Evolutionary conservation across 1,284 basidiomycete genomes (phyloP).

Genomic region (Puccinia sorghi): DNA sequence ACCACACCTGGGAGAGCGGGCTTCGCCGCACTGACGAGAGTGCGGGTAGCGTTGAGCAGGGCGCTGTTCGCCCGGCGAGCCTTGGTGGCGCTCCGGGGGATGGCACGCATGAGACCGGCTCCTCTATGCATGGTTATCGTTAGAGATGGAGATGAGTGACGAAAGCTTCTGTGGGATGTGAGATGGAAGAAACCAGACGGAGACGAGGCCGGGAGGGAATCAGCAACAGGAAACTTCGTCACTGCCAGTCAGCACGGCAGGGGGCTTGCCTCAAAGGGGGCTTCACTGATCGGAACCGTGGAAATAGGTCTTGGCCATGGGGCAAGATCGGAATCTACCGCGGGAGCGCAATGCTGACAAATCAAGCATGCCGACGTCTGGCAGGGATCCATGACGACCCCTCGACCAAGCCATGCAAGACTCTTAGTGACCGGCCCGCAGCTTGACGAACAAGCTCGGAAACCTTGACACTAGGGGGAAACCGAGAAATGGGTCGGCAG

Average conservation of each 20-base stretch:
- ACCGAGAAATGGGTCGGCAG: too few relatives aligned
- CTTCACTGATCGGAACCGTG: not conserved
- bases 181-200: not conserved
- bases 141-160: not conserved
- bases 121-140: slow-evolving; percentile 41
- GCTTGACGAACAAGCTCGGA: too few relatives aligned
- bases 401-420: not conserved
- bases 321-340: not conserved
- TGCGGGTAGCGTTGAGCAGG: slow-evolving; percentile 39
- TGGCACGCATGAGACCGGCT: slow-evolving; percentile 46
- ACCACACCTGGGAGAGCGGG: slow-evolving; percentile 24
- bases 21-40: slow-evolving; percentile 34
- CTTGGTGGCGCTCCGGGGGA: slow-evolving; percentile 46
- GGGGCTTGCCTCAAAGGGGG: not conserved
- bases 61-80: slow-evolving; percentile 48
- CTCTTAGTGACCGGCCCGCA: too few relatives aligned
- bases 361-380: not conserved
- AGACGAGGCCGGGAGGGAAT: not conserved
- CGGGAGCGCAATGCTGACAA: not conserved
- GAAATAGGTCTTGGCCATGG: slow-evolving; percentile 5
- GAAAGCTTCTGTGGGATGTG: not conserved
- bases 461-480: too few relatives aligned
- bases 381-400: not conserved
- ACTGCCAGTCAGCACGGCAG: not conserved
- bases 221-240: not conserved